A percentile compares a stretch with the other conserved stretches of the same genome.
phyloP scores from a whole-genome alignment of 371 early-diverging fungal genomes.

The Chytridium lagenaria region DNA sequence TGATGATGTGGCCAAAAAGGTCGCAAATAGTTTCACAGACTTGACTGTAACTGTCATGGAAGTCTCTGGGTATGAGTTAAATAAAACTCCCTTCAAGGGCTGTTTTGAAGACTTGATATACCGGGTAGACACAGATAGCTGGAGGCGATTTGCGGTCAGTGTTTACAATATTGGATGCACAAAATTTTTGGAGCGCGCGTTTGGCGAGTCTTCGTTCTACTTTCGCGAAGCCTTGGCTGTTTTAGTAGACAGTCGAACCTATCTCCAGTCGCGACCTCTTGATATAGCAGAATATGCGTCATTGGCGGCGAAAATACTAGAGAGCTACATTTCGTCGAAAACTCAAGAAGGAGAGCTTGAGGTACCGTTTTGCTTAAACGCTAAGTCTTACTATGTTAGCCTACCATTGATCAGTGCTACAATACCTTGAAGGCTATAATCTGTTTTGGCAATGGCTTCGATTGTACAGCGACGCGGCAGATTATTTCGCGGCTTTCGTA shows the following conservation, averaged over 20 bases:
- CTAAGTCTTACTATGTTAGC: neutral
- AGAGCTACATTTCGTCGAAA: neutral
- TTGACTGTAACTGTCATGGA: too few relatives aligned
- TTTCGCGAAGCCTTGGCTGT: neutral
- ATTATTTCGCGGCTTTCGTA: neutral
- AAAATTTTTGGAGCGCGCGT: neutral
- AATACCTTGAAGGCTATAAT: neutral
- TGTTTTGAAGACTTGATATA: too few relatives aligned
- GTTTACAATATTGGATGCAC: neutral
- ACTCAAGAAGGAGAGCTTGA: neutral
- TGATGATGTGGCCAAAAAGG: too few relatives aligned
- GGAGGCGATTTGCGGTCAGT: neutral
- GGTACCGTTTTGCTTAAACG: neutral
- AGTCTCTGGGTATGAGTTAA: too few relatives aligned
- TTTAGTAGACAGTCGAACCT: neutral
- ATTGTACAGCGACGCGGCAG: neutral
- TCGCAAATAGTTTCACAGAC: too few relatives aligned
- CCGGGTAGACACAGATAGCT: neutral
- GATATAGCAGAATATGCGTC: neutral
- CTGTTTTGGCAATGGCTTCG: neutral
- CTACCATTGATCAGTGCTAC: neutral
- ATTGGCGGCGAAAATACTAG: neutral
- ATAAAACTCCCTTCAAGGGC: too few relatives aligned
- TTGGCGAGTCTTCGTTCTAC: neutral
- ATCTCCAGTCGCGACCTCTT: neutral